Conservation (phyloP, 495 filamentous ascomycete species). For the Mytilinidion resinicola region DNA sequence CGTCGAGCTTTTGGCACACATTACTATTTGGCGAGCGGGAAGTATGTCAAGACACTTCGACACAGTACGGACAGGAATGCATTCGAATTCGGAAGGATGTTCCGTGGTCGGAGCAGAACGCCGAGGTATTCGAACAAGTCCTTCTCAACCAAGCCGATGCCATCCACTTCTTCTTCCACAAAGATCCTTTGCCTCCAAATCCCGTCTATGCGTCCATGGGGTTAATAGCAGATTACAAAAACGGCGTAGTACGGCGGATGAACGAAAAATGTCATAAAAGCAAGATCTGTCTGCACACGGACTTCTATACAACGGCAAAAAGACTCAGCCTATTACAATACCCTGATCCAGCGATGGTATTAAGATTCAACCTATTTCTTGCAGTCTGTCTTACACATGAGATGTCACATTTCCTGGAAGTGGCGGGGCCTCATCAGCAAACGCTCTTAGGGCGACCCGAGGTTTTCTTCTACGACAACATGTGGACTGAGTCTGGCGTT, state of each 20-base stretch:
- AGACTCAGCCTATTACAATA: constrained; percentile 26
- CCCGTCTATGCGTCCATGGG: constrained; percentile 26
- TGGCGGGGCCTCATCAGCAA: constrained; percentile 26
- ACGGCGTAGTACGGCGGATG: constrained; percentile 21
- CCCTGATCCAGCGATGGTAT: constrained; percentile 30
- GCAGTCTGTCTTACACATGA: constrained; percentile 29
- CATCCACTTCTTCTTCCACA: constrained; percentile 29
- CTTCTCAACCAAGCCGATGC: constrained; percentile 19
- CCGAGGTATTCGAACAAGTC: constrained; percentile 19
- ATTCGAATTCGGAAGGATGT: constrained; percentile 24
- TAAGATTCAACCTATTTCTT: constrained; percentile 31
- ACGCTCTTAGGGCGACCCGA: constrained; percentile 22
- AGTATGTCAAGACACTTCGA: constrained; percentile 9
- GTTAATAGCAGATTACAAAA: constrained; percentile 29
- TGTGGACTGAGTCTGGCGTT: constrained; percentile 28
- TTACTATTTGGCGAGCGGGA: constrained; percentile 28
- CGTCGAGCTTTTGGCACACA: constrained; percentile 29
- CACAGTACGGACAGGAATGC: constrained; percentile 21
- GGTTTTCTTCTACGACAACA: constrained; percentile 29
- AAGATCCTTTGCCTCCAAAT: constrained; percentile 20
- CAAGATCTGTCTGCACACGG: constrained; percentile 28
- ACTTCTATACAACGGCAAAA: constrained; percentile 33
- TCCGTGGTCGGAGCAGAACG: constrained; percentile 15
- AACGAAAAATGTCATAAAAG: constrained; percentile 26
- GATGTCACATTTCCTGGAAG: constrained; percentile 32